Evolutionary conservation across 371 early-diverging fungal genomes (phyloP), one percentile per base, ranked within the genome.

Genomic region (Mortierella sp.): DNA sequence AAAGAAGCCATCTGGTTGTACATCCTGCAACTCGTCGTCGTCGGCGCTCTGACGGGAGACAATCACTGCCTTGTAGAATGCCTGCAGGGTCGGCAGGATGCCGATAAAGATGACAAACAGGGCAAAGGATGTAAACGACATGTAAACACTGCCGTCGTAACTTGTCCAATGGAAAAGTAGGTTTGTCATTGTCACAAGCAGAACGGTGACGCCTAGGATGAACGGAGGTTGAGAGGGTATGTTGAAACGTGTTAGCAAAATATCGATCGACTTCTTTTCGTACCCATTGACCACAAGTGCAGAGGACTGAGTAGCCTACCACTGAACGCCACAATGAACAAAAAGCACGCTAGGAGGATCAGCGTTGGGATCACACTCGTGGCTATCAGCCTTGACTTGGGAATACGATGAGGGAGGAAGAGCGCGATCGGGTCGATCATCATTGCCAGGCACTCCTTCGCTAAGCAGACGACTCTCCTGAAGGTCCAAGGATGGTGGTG

Each of bases 101-200:
- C 44, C 63, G 2, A 55, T 31, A 22, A 70, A 74, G 34, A 45
- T 55, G 22, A 70, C 13, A 39, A 73, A 48, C 1, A 58, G 29
- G 22, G 43, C 65, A 10, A 43, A 8, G 22, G 47, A 74, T 9
- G 31, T 14, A 67, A 69, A 73, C 9, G 74, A 48, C 16, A 44
- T 48, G 53, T 53, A 74, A 41, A 70, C 9, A 4, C 73, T 70
- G 29, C 70, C 63, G 26, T 79, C 67, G 29, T 70, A 70, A 3
- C 64, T 37, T 0, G 34, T 50, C 79, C 79, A 74, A 34, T 63
- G 52, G 67, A 73, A 79, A 13, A 73, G 47, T 19, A 66, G 39
- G 24, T 66, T 79, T 4, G 74, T 79, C 66, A 73, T 34, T 0
- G 74, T 48, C 10, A 68, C 55, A 40, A 79, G 70, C 37, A 71